A percentile compares a stretch with the other conserved stretches of the same genome.
Conservation (phyloP, 495 filamentous ascomycete species). For the Trichocladium uniseriatum region DNA sequence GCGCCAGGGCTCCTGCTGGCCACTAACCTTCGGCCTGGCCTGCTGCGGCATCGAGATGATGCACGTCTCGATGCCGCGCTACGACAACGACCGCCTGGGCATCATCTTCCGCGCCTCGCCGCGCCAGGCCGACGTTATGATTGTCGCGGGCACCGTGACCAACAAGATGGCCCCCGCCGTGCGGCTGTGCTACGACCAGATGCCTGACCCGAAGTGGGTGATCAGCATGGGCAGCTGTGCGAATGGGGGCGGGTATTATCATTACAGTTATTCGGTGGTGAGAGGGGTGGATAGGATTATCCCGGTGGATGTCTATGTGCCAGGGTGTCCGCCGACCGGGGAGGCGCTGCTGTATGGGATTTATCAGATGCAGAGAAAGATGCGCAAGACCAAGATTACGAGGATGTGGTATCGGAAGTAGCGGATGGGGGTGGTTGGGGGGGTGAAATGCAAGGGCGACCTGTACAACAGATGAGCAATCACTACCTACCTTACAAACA, state of each 20-base stretch:
- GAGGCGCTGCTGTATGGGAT: conserved; percentile 87
- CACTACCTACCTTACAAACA: too few relatives aligned
- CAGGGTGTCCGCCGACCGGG: conserved; percentile 80
- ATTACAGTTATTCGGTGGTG: conserved; percentile 84
- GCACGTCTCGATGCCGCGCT: conserved; percentile 91
- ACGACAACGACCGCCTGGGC: conserved; percentile 90
- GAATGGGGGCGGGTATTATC: conserved; percentile 90
- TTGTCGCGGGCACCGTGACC: conserved; percentile 88
- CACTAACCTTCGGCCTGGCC: conserved; percentile 95
- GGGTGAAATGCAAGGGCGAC: too few relatives aligned
- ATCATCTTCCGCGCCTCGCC: conserved; percentile 97
- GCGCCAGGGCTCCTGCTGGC: conserved; percentile 87
- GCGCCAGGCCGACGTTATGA: conserved; percentile 95
- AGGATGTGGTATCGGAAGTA: conserved; percentile 48
- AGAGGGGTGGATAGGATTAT: conserved; percentile 85
- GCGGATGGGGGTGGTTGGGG: not conserved
- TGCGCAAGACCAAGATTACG: conserved; percentile 66
- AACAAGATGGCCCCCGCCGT: conserved; percentile 98
- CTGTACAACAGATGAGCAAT: too few relatives aligned
- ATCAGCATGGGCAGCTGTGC: conserved; percentile 87
- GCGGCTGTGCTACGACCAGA: conserved; percentile 94
- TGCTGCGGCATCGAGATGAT: conserved; percentile 99
- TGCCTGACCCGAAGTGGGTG: conserved; percentile 92
- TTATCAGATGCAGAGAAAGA: conserved; percentile 81
- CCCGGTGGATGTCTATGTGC: conserved; percentile 87